These are phyloP conservation scores for Syncephalastrum racemosum DNA, from an alignment of 371 early-diverging fungal genomes.

Conservation along the genomic window DNA sequence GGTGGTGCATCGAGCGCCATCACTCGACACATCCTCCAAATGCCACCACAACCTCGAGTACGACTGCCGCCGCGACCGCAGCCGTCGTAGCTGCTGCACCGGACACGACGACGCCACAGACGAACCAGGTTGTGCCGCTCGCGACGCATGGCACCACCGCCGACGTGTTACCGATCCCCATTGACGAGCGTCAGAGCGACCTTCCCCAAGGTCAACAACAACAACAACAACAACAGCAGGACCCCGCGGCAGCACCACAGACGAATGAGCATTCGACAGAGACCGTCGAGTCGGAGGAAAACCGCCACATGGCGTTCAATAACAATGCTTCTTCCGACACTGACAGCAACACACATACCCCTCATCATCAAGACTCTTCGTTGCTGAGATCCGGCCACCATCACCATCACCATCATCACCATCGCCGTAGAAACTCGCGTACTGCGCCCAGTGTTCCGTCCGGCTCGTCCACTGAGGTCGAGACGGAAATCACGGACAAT, in stretches of 20 bases:
- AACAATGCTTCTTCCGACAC: neutral
- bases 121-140: constrained; percentile 19
- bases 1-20: constrained; percentile 73
- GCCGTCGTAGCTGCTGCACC: constrained; percentile 16
- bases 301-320: neutral
- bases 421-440: constrained; percentile 22
- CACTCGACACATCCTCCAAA: constrained; percentile 15
- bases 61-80: constrained; percentile 17
- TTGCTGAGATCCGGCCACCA: constrained; percentile 6
- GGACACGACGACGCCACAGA: constrained; percentile 17
- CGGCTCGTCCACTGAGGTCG: constrained; percentile 28
- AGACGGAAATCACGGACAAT: constrained; percentile 18
- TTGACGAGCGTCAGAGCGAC: constrained; percentile 16
- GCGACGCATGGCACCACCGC: constrained; percentile 18
- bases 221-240: constrained; percentile 5
- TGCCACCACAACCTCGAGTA: constrained; percentile 13
- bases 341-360: neutral
- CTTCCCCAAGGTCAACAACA: constrained; percentile 1
- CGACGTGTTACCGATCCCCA: constrained; percentile 17
- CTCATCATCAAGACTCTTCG: neutral
- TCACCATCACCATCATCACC: constrained; percentile 10
- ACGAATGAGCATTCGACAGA: neutral
- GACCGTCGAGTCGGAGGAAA: neutral
- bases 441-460: constrained; percentile 23
- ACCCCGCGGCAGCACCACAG: no score